Conservation (phyloP, 768 basidiomycete genomes). For the Suillus cothurnatus region DNA sequence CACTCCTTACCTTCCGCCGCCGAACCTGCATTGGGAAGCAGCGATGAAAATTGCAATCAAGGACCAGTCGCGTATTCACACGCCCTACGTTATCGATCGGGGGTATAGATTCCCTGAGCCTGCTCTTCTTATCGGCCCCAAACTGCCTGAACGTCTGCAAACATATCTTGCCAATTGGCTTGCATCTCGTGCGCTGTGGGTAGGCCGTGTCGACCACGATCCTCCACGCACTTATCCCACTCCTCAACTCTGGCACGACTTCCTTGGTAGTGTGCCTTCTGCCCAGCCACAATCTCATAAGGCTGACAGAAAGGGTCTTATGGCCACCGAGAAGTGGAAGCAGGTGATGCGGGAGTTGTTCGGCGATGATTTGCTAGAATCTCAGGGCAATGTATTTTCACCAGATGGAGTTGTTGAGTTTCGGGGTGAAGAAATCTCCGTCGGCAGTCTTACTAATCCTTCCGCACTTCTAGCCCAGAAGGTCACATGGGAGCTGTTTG, state of each 20-base stretch:
- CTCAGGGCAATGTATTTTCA: background rate
- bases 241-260: slow-evolving; percentile 3
- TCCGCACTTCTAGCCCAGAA: background rate
- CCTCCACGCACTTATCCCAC: background rate
- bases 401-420: slow-evolving; percentile 3
- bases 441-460: background rate
- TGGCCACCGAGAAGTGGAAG: background rate
- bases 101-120: slow-evolving; percentile 6
- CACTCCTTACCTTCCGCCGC: background rate
- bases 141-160: background rate
- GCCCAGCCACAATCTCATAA: background rate
- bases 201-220: background rate
- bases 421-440: background rate
- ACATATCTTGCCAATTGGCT: slow-evolving; percentile 6
- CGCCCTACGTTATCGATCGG: background rate
- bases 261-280: slow-evolving; percentile 6
- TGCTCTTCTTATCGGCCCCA: background rate
- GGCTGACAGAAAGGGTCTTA: background rate
- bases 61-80: background rate
- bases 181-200: background rate
- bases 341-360: slow-evolving; percentile 6
- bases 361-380: background rate
- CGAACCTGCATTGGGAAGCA: background rate
- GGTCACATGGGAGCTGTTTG: slow-evolving; percentile 24
- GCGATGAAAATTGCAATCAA: slow-evolving; percentile 1